phyloP scores from a whole-genome alignment of 345 rosid species.

The Gossypium anomalum region DNA sequence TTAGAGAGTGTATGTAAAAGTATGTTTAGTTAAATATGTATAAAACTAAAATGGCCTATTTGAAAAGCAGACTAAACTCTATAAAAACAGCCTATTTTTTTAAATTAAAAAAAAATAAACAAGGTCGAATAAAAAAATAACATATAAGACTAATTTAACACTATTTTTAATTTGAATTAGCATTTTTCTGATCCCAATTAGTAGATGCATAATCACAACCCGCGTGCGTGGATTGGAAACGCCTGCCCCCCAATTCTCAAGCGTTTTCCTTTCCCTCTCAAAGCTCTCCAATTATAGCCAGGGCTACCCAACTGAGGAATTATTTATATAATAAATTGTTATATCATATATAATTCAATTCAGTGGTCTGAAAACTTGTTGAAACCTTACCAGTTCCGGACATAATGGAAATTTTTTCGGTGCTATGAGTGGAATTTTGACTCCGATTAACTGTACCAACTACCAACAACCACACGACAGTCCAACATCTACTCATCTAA shows the following conservation, averaged over 20 bases:
- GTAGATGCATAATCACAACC: neutral
- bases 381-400: neutral
- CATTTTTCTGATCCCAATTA: too few species aligned
- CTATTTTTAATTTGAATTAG: too few species aligned
- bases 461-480: neutral
- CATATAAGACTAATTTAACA: too few species aligned
- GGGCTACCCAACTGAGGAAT: too few species aligned
- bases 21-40: rapidly evolving
- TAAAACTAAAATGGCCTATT: too few species aligned
- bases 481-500: neutral
- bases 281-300: neutral
- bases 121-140: too few species aligned
- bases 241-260: neutral
- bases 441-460: neutral
- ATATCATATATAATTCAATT: neutral
- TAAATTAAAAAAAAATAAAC: too few species aligned
- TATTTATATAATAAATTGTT: too few species aligned
- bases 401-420: neutral
- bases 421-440: neutral
- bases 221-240: neutral
- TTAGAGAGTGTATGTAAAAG: rapidly evolving
- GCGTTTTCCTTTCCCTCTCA: neutral
- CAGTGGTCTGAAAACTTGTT: neutral
- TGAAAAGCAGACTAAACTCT: too few species aligned
- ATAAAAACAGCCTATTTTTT: too few species aligned